These are phyloP conservation scores for Mycena amicta DNA, from an alignment of 768 basidiomycete species.

Conservation along the genomic window DNA sequence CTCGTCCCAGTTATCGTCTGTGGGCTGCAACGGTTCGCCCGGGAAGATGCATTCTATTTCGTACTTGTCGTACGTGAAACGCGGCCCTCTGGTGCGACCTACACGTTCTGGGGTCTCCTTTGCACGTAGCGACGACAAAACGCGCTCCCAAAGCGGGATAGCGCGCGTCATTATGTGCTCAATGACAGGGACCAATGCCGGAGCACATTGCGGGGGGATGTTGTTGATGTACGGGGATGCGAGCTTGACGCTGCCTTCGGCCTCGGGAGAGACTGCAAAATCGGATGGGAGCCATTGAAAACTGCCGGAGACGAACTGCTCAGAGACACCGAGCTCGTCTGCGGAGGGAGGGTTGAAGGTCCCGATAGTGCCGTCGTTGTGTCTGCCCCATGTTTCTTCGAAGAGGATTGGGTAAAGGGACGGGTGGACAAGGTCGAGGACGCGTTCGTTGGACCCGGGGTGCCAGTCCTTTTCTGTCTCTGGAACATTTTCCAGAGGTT, in stretches of 20 bases:
- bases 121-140: conserved; percentile 18
- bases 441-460: conserved; percentile 31
- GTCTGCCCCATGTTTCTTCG: conserved; percentile 18
- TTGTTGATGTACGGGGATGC: conserved; percentile 32
- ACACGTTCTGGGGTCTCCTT: background rate
- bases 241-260: conserved; percentile 11
- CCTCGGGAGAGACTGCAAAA: conserved; percentile 12
- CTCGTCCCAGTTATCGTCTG: too few species aligned
- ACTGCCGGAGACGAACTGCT: conserved; percentile 10
- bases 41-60: background rate
- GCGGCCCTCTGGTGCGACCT: background rate
- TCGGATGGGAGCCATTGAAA: conserved; percentile 25
- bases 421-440: conserved; percentile 37
- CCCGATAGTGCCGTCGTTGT: background rate
- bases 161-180: conserved; percentile 21
- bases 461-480: conserved; percentile 34
- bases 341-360: conserved; percentile 3
- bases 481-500: conserved; percentile 26
- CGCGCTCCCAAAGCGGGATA: conserved; percentile 28
- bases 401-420: conserved; percentile 31
- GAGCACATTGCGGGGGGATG: conserved; percentile 11
- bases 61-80: background rate
- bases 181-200: conserved; percentile 23
- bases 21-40: background rate
- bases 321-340: background rate